A percentile compares a stretch with the other conserved stretches of the same genome.
These are phyloP conservation scores for Batkoa obscura DNA, from an alignment of 371 early-diverging fungal species.

Conservation along the genomic window DNA sequence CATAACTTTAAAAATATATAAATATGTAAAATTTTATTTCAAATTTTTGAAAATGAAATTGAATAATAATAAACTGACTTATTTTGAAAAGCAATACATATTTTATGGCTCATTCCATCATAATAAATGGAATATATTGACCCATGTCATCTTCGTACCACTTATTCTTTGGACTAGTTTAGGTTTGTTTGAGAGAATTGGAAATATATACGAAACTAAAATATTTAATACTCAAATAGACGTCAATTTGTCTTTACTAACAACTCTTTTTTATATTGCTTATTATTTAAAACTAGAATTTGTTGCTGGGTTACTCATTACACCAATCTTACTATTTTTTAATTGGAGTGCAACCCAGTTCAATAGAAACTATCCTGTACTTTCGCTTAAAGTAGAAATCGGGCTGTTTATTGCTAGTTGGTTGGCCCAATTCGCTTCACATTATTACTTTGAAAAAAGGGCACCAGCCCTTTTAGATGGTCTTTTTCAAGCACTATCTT, in stretches of 20 bases:
- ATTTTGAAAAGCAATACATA: conserved; percentile 46
- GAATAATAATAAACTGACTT: too few relatives aligned
- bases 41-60: too few relatives aligned
- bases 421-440: conserved; percentile 80
- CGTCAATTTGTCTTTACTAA: conserved; percentile 31
- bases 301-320: conserved; percentile 41
- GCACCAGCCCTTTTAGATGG: conserved; percentile 79
- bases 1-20: too few relatives aligned
- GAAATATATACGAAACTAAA: conserved; percentile 19
- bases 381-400: conserved; percentile 25
- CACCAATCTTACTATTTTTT: conserved; percentile 37
- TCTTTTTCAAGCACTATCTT: conserved; percentile 68
- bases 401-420: conserved; percentile 40
- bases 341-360: conserved; percentile 37
- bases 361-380: too few relatives aligned
- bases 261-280: conserved; percentile 24
- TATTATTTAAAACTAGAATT: conserved; percentile 72
- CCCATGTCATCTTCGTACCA: conserved; percentile 85
- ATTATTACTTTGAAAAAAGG: conserved; percentile 68
- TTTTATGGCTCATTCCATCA: conserved; percentile 64
- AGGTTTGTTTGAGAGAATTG: conserved; percentile 35
- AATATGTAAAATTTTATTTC: too few relatives aligned
- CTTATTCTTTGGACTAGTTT: conserved; percentile 65
- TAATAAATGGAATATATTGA: conserved; percentile 50
- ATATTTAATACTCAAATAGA: conserved; percentile 8